phyloP scores from a whole-genome alignment of 2,329 filamentous ascomycete species.

The Verruconis gallopava region DNA sequence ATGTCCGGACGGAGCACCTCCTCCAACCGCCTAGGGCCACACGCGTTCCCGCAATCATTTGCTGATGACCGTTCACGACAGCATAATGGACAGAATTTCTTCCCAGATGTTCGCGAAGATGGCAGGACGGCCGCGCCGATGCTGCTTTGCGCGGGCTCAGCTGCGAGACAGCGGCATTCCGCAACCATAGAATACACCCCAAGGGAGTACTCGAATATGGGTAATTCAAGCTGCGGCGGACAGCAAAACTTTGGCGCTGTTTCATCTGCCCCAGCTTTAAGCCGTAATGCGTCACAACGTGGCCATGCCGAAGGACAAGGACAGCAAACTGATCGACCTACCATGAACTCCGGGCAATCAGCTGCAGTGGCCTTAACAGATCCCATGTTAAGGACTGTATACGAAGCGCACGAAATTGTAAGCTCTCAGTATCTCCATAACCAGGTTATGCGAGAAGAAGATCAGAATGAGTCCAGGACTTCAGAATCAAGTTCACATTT shows the following conservation, averaged over 20 bases:
- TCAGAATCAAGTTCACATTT: background rate
- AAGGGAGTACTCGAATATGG: too few species aligned
- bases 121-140: conserved; percentile 6
- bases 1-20: too few species aligned
- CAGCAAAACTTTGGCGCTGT: background rate
- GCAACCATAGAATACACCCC: background rate
- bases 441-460: too few species aligned
- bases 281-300: background rate
- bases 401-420: too few species aligned
- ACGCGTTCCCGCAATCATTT: too few species aligned
- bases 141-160: conserved; percentile 5
- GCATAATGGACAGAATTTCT: background rate
- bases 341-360: background rate
- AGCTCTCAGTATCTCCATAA: too few species aligned
- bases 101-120: background rate
- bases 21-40: too few species aligned
- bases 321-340: background rate
- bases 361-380: too few species aligned
- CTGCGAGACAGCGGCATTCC: background rate
- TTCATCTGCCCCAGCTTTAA: background rate
- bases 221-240: background rate
- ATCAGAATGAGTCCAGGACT: background rate
- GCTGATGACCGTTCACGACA: too few species aligned
- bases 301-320: background rate
- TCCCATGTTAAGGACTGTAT: too few species aligned